A percentile compares a stretch with the other conserved stretches of the same genome.
Conservation (phyloP, 73 alveolate species). For the Stentor coeruleus region DNA sequence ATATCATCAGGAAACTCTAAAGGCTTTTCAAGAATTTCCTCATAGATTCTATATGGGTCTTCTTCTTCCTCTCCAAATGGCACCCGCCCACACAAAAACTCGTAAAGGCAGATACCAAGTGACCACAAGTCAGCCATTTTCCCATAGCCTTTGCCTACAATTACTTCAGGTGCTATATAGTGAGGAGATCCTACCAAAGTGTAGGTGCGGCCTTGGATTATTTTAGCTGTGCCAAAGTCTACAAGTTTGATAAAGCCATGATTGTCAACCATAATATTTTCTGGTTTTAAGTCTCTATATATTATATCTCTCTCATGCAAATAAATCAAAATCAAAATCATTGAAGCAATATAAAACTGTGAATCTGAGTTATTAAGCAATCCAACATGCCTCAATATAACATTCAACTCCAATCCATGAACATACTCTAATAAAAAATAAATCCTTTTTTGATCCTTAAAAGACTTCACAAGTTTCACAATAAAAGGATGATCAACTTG, state of each 20-base stretch:
- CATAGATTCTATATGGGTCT: constrained; percentile 58
- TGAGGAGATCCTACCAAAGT: constrained; percentile 40
- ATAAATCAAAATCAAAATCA: neutral
- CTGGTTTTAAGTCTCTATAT: constrained; percentile 16
- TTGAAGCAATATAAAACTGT: neutral
- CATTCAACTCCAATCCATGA: neutral
- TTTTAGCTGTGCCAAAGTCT: constrained; percentile 36
- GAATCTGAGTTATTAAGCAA: neutral
- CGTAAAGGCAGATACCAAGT: constrained; percentile 50
- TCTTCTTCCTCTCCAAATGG: constrained; percentile 74
- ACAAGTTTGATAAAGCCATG: constrained; percentile 10
- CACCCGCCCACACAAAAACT: constrained; percentile 61
- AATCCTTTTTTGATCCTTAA: constrained; percentile 1
- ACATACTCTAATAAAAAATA: constrained; percentile 4
- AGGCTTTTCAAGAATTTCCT: constrained; percentile 38
- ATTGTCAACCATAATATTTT: neutral
- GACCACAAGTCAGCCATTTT: constrained; percentile 28
- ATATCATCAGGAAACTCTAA: constrained; percentile 41
- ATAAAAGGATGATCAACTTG: neutral
- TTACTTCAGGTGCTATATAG: constrained; percentile 44
- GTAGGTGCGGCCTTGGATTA: constrained; percentile 22
- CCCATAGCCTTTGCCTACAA: constrained; percentile 32
- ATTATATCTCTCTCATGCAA: constrained; percentile 10
- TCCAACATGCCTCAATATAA: neutral
- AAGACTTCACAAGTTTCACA: constrained; percentile 13